Base-by-base conservation (phyloP, 2,329 filamentous ascomycete genomes). In the Cladophialophora carrionii region DNA sequence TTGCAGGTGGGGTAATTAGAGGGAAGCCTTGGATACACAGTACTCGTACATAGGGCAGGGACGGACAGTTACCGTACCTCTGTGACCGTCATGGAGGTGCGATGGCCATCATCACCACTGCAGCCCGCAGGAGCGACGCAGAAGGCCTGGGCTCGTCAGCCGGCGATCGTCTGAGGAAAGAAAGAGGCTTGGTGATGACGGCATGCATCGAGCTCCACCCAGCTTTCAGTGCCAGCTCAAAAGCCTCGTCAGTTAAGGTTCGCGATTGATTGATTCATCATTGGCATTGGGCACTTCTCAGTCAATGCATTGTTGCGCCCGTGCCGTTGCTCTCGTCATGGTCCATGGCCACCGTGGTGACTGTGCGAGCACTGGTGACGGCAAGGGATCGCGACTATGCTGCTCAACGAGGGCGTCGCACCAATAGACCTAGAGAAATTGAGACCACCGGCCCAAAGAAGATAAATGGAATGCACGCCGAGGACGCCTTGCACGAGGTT, bases 371-470 rank as follows among this genome's bases (percentile, higher is more conserved):
- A 54, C 51, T 55, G 29, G 49, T 48, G 37, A 46, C 34, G 46
- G 54, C 20, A 51, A 43, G 31, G 54, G 22, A 37, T 22, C 14
- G 8, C 12, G 48, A 32, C 37, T 52, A 51, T 24, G 34, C 61
- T 26, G 31, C 20, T 58, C 56, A 29, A 31, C 43, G 57, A 41
- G 20, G 20, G 22, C 4, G 22, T 34, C 20, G 56, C 24, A 55
- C 62, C 48, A 64, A 60, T 64, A 49, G 57, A 31, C 37, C 14
- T 3, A 14, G 24, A 12, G 26, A 9, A 60, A 29, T 60, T 59
- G 56, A 64, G 56, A 60, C 49, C 62, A 49, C 56, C 37, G n/a
- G 17, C 62, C 62, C 49, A 60, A 64, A 64, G 12, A 29, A 54
- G 62, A 46, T 20, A 56, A 29, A 55, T 26, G 53, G 51, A 22